Evolutionary conservation across 139 green algal species (phyloP), one percentile per base, ranked within the genome.

Genomic region (Eudorina sp.): DNA sequence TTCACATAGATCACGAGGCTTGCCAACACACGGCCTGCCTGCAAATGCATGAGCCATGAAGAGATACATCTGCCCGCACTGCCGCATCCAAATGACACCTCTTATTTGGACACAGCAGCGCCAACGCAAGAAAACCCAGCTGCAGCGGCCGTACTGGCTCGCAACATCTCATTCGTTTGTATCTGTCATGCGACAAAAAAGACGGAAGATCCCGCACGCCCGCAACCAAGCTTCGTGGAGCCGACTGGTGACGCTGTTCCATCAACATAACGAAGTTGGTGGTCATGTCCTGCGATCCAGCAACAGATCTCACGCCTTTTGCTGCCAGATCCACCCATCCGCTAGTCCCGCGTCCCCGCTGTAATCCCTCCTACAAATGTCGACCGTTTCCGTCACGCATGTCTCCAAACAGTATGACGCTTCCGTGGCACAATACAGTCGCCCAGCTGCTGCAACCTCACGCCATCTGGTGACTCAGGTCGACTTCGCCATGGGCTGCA

Each of bases 401-500:
- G n/a, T n/a, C n/a, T n/a, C n/a, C n/a, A n/a, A n/a, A n/a, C n/a
- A n/a, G n/a, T n/a, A n/a, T n/a, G n/a, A n/a, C n/a, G n/a, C n/a
- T n/a, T n/a, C n/a, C n/a, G n/a, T n/a, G n/a, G n/a, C n/a, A n/a
- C n/a, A n/a, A n/a, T n/a, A n/a, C n/a, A n/a, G n/a, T n/a, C n/a
- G n/a, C n/a, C n/a, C n/a, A n/a, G n/a, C n/a, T n/a, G n/a, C n/a
- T n/a, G n/a, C n/a, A n/a, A n/a, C n/a, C n/a, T n/a, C n/a, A n/a
- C n/a, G n/a, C n/a, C n/a, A n/a, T n/a, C n/a, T 6, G n/a, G 58
- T 68, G 41, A 19, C 70, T 75, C 27, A 85, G 1, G 78, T n/a
- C 4, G 78, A 14, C 78, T 74, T 73, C 41, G 78, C 78, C 36
- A 55, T 41, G 0, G 78, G 78, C 78, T 85, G 78, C 77, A 53